A percentile compares a stretch with the other conserved stretches of the same genome.
Conservation (phyloP, 208 protist genomes). For the Leishmania mexicana region DNA sequence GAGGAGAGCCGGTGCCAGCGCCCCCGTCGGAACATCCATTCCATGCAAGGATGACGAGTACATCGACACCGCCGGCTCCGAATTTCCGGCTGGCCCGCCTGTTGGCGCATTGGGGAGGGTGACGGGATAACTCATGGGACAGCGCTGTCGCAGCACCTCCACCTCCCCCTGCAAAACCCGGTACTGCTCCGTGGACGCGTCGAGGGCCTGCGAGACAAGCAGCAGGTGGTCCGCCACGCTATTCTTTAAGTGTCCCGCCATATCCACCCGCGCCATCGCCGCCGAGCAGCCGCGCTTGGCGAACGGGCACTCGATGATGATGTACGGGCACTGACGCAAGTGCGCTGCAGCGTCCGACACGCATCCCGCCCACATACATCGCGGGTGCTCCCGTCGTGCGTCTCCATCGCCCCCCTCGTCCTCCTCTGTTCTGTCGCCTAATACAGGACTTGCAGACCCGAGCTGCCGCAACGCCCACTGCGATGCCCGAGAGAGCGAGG, state of each 20-base stretch:
- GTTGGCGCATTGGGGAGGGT: neutral
- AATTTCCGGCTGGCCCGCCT: neutral
- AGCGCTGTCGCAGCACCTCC: slow-evolving; percentile 39
- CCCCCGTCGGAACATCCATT: neutral
- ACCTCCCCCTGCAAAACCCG: slow-evolving; percentile 37
- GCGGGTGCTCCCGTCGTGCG: neutral
- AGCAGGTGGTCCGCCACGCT: slow-evolving; percentile 22
- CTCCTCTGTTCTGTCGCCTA: neutral
- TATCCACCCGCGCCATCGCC: slow-evolving; percentile 11
- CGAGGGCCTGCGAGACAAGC: slow-evolving; percentile 27
- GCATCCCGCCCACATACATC: slow-evolving; percentile 37
- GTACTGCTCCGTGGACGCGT: slow-evolving; percentile 18
- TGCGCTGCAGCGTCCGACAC: slow-evolving; percentile 30
- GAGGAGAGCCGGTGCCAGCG: neutral
- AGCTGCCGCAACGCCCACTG: slow-evolving; percentile 7
- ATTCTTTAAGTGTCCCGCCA: slow-evolving; percentile 31
- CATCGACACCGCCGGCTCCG: neutral
- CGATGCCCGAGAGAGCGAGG: neutral
- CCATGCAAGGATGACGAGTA: slow-evolving; percentile 5
- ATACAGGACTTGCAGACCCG: neutral
- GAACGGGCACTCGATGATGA: slow-evolving; percentile 38
- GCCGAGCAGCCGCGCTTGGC: slow-evolving; percentile 36
- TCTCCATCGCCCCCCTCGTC: neutral
- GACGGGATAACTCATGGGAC: neutral
- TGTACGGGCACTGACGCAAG: slow-evolving; percentile 25